Evolutionary conservation across 805 yeast species (phyloP).

Genomic region (Metschnikowia lochheadii): DNA sequence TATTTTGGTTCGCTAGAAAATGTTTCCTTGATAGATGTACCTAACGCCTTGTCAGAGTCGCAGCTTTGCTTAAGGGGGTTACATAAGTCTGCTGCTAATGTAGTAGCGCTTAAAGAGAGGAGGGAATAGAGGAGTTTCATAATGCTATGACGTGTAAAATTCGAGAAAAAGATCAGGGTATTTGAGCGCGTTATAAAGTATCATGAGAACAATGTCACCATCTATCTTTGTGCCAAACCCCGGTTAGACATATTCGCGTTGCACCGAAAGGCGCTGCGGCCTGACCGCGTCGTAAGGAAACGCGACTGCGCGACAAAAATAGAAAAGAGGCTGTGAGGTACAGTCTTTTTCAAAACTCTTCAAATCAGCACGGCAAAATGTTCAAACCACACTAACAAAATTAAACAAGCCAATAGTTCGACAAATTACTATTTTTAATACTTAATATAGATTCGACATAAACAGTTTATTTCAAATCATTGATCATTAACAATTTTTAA

Average conservation of each 20-base stretch:
- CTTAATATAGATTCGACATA: no score
- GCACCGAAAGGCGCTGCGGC: neutral
- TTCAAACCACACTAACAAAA: no score
- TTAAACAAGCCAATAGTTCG: no score
- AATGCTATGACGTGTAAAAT: neutral
- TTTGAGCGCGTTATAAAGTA: neutral
- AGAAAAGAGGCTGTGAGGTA: neutral
- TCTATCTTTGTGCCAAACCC: neutral
- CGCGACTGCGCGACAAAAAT: neutral
- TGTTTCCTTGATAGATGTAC: conserved; percentile 9
- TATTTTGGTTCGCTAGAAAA: conserved; percentile 5
- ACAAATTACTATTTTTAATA: no score
- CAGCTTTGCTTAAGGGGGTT: conserved; percentile 9
- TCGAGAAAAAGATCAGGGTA: neutral
- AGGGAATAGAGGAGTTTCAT: neutral
- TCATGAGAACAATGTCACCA: neutral
- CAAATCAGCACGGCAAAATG: no score
- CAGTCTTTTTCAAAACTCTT: no score
- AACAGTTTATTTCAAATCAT: no score
- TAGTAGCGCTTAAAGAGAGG: neutral
- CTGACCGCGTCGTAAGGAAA: neutral
- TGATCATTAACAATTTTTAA: no score
- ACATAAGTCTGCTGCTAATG: conserved; percentile 5
- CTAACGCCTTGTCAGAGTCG: conserved; percentile 9
- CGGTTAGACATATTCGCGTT: neutral